Conservation (phyloP, 768 basidiomycete species). For the Tricholoma saponaceum region DNA sequence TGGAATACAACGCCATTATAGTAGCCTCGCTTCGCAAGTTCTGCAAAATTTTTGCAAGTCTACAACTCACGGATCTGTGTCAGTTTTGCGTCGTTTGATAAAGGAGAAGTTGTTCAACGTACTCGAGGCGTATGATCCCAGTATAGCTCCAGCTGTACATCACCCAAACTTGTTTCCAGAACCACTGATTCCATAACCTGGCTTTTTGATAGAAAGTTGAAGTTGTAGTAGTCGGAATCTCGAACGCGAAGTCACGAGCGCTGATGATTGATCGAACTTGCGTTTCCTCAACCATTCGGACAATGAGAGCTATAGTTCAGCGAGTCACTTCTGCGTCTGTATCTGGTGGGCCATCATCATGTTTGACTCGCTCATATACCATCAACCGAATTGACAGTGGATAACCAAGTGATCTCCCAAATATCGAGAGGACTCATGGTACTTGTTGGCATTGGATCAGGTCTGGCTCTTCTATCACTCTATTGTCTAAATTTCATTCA, state of each 20-base stretch:
- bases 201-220: not conserved
- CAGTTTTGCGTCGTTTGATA: slow-evolving; percentile 10
- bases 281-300: not conserved
- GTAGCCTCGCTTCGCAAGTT: slow-evolving; percentile 87
- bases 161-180: slow-evolving; percentile 81
- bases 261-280: not conserved
- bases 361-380: not conserved
- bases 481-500: not conserved
- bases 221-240: not conserved
- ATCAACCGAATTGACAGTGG: slow-evolving; percentile 46
- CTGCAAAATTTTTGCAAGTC: slow-evolving; percentile 95
- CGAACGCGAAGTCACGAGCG: not conserved
- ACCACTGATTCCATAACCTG: slow-evolving; percentile 54
- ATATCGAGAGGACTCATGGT: slow-evolving; percentile 88
- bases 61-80: slow-evolving; percentile 28
- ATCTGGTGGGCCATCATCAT: slow-evolving; percentile 43
- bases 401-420: slow-evolving; percentile 71
- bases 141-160: slow-evolving; percentile 88
- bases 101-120: slow-evolving; percentile 31
- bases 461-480: slow-evolving; percentile 36
- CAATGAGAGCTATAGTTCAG: slow-evolving; percentile 86
- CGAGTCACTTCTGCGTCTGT: slow-evolving; percentile 85
- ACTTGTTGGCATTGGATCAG: slow-evolving; percentile 83
- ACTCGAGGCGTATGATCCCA: slow-evolving; percentile 81
- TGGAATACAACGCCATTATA: slow-evolving; percentile 91